A percentile compares a stretch with the other conserved stretches of the same genome.
Evolutionary conservation across 148 eudicot species (phyloP).

Genomic region (Polygonum aviculare): DNA sequence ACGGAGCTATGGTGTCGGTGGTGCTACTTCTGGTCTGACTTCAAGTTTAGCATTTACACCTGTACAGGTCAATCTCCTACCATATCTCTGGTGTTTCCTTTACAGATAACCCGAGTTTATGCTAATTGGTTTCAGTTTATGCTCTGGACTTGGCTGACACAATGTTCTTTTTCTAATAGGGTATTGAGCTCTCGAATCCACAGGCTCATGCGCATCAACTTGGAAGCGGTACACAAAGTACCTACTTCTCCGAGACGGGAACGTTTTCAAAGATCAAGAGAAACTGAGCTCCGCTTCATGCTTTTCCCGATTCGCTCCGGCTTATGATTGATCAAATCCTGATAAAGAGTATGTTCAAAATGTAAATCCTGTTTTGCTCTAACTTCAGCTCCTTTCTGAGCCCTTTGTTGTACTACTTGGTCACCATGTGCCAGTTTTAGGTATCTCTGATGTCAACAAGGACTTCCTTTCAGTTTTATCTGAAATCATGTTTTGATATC

Average conservation of each 20-base stretch:
- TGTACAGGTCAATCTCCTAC: constrained; percentile 61
- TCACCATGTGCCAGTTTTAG: neutral
- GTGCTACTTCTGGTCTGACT: constrained; percentile 87
- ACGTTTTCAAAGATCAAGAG: constrained; percentile 93
- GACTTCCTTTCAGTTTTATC: neutral
- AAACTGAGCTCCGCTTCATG: constrained; percentile 23
- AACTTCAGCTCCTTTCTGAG: too few relatives aligned
- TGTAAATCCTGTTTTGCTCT: neutral
- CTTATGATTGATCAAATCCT: neutral
- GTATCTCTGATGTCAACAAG: neutral
- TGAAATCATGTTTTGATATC: too few relatives aligned
- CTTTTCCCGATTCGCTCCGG: neutral
- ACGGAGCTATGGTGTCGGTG: constrained; percentile 69
- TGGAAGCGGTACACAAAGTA: constrained; percentile 93
- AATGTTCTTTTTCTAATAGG: constrained; percentile 32
- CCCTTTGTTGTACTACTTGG: neutral
- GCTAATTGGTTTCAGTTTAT: neutral
- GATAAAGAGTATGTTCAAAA: neutral
- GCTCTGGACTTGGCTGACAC: neutral
- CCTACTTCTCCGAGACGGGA: constrained; percentile 93
- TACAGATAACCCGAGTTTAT: neutral
- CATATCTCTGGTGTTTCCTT: constrained; percentile 7
- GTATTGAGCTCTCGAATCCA: constrained; percentile 91
- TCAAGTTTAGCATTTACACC: constrained; percentile 99
- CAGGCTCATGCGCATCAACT: constrained; percentile 90